These are phyloP conservation scores for Carpinus viminea DNA, from an alignment of 306 rosid species.

Conservation along the genomic window DNA sequence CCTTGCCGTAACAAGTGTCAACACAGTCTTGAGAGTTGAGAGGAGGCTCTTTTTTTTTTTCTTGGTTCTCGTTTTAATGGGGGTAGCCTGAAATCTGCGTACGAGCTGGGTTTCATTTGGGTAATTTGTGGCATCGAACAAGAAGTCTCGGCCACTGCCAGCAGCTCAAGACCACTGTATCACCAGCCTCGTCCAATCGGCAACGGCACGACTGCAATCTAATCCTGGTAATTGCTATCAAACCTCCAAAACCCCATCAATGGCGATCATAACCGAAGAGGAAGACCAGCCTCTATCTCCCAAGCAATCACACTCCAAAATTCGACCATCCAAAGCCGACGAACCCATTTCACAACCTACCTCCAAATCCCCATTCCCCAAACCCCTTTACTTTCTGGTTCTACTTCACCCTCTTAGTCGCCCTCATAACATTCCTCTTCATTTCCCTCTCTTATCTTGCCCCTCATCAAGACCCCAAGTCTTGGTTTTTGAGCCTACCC, in stretches of 20 bases:
- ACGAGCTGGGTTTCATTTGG: too few species aligned
- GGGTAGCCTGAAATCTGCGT: too few species aligned
- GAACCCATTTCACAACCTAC: slow-evolving; percentile 34
- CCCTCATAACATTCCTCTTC: slow-evolving; percentile 53
- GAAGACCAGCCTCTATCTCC: slow-evolving; percentile 31
- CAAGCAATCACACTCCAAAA: slow-evolving; percentile 19
- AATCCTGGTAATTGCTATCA: not conserved
- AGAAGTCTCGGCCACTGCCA: not conserved
- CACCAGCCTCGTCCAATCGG: not conserved
- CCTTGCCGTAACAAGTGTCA: too few species aligned
- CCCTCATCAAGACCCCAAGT: slow-evolving; percentile 61
- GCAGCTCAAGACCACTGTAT: not conserved
- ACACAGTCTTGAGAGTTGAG: too few species aligned
- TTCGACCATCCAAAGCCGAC: slow-evolving; percentile 26
- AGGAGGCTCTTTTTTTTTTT: too few species aligned
- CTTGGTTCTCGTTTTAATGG: too few species aligned
- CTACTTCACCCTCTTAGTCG: slow-evolving; percentile 65
- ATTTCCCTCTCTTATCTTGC: slow-evolving; percentile 43
- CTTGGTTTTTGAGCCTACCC: slow-evolving; percentile 78
- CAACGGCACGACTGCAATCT: not conserved
- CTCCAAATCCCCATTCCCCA: slow-evolving; percentile 10
- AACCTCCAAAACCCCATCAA: slow-evolving; percentile 33
- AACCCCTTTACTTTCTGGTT: slow-evolving; percentile 81
- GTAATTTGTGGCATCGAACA: not conserved
- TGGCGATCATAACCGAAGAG: slow-evolving; percentile 82